phyloP scores from a whole-genome alignment of 2,329 filamentous ascomycete species.

The Madurella mycetomatis region DNA sequence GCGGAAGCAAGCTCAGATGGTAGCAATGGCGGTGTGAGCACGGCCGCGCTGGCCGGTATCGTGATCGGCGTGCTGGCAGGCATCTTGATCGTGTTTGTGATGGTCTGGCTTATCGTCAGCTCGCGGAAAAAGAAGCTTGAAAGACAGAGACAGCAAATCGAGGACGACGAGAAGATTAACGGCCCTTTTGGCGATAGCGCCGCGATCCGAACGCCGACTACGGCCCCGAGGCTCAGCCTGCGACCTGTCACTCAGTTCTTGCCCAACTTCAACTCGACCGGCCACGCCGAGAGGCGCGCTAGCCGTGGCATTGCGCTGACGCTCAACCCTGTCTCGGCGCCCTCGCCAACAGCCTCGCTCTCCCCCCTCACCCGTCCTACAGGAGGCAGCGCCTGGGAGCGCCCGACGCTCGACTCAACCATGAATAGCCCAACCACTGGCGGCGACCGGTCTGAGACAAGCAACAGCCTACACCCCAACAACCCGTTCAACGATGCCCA shows the following conservation, averaged over 20 bases:
- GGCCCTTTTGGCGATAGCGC: conserved; percentile 35
- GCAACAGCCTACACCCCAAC: conserved; percentile 46
- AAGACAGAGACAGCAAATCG: conserved; percentile 40
- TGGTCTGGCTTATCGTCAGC: conserved; percentile 68
- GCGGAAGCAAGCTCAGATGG: conserved; percentile 20
- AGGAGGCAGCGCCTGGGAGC: conserved; percentile 43
- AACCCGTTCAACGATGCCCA: conserved; percentile 70
- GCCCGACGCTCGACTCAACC: conserved; percentile 36
- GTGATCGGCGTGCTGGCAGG: conserved; percentile 74
- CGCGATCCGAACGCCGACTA: conserved; percentile 43
- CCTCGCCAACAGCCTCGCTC: conserved; percentile 14
- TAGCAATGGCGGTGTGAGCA: conserved; percentile 32
- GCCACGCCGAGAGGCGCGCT: conserved; percentile 42
- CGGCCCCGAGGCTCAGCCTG: conserved; percentile 76
- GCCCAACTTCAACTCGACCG: conserved; percentile 50
- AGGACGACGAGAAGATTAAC: conserved; percentile 62
- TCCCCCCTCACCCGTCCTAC: conserved; percentile 28
- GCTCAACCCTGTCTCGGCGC: conserved; percentile 27
- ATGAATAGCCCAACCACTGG: conserved; percentile 27
- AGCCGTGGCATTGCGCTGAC: conserved; percentile 46
- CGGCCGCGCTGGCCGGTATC: conserved; percentile 68
- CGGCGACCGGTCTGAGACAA: conserved; percentile 42
- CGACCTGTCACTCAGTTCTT: conserved; percentile 81
- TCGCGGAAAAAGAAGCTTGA: conserved; percentile 64
- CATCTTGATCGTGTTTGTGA: conserved; percentile 60